Percentiles rank a stretch among this genome's conserved stretches.
Evolutionary conservation across 371 early-diverging fungal genomes (phyloP).

Genomic region (Apophysomyces elegans): DNA sequence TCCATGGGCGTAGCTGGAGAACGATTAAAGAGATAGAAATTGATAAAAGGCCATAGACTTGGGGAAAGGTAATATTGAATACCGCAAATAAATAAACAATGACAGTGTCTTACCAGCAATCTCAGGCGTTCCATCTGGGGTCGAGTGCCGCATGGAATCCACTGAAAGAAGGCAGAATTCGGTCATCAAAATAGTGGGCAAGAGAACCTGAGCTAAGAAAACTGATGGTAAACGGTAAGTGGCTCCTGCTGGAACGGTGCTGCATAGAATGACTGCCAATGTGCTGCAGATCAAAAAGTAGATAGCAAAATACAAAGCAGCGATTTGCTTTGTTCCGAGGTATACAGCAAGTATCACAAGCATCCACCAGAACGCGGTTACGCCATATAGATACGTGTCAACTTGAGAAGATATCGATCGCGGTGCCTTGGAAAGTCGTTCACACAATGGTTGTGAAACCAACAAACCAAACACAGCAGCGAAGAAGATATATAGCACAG

Average conservation of each 20-base stretch:
- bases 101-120: constrained; percentile 41
- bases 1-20: constrained; percentile 40
- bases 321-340: constrained; percentile 35
- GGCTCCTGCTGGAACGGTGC: constrained; percentile 30
- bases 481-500: constrained; percentile 34
- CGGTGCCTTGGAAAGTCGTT: constrained; percentile 27
- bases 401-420: constrained; percentile 13
- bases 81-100: neutral
- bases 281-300: constrained; percentile 44
- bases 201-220: constrained; percentile 38
- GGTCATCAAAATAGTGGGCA: constrained; percentile 51
- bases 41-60: constrained; percentile 38
- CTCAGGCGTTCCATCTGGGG: constrained; percentile 64
- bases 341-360: constrained; percentile 33
- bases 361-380: constrained; percentile 57
- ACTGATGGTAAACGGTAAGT: constrained; percentile 36
- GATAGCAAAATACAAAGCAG: constrained; percentile 47
- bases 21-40: constrained; percentile 25
- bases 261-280: constrained; percentile 35
- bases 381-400: constrained; percentile 35
- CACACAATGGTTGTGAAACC: constrained; percentile 37
- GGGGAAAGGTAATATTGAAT: constrained; percentile 8
- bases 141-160: constrained; percentile 59
- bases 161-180: constrained; percentile 51
- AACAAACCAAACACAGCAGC: constrained; percentile 45